Conservation (phyloP, 495 filamentous ascomycete species). For the Tuber borchii region DNA sequence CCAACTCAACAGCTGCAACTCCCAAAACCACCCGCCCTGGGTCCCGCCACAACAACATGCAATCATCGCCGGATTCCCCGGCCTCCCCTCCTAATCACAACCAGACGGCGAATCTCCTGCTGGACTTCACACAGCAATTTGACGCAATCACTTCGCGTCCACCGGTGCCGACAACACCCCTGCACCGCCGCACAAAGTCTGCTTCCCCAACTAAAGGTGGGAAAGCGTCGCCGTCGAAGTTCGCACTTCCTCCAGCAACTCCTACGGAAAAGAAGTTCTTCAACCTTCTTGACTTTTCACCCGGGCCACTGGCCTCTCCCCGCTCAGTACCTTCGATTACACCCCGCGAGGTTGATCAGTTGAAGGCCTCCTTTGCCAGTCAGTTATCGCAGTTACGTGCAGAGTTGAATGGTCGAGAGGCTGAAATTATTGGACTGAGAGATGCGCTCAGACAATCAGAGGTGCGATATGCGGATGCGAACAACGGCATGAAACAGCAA, state of each 20-base stretch:
- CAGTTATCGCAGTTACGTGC: constrained; percentile 87
- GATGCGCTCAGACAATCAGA: constrained; percentile 82
- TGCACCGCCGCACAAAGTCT: constrained; percentile 30
- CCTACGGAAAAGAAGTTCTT: constrained; percentile 48
- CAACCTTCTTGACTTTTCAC: constrained; percentile 85
- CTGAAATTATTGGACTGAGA: constrained; percentile 77
- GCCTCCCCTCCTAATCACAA: constrained; percentile 10
- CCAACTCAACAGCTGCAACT: constrained; percentile 23
- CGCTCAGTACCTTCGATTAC: constrained; percentile 86
- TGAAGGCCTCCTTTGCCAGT: constrained; percentile 82
- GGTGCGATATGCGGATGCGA: constrained; percentile 28
- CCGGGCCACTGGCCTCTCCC: constrained; percentile 81
- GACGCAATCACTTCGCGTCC: constrained; percentile 47
- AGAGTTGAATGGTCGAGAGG: constrained; percentile 81
- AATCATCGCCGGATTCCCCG: constrained; percentile 10
- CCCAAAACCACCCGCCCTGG: constrained; percentile 17
- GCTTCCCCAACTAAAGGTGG: constrained; percentile 34
- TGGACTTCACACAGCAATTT: constrained; percentile 83
- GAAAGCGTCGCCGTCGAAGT: constrained; percentile 46
- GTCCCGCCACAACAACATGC: constrained; percentile 4
- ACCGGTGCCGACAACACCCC: constrained; percentile 34
- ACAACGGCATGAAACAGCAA: constrained; percentile 41
- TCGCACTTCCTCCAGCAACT: constrained; percentile 44
- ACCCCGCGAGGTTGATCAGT: constrained; percentile 79
- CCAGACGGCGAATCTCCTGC: constrained; percentile 61